These are phyloP conservation scores for Xerocomus nothofagi DNA, from an alignment of 1,284 basidiomycete species.

Conservation along the genomic window DNA sequence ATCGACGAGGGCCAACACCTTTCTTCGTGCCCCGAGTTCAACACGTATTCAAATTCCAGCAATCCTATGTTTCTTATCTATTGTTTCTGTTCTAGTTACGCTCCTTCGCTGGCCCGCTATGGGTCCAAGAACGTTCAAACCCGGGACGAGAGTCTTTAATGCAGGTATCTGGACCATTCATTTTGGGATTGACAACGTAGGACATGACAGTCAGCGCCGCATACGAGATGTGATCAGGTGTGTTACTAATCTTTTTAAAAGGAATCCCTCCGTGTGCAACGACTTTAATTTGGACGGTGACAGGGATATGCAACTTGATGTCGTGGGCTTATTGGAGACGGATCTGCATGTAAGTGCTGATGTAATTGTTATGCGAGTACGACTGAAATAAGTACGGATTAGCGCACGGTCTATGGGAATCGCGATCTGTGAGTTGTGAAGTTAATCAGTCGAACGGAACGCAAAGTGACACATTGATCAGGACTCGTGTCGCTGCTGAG, in stretches of 20 bases:
- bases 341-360: slow-evolving; percentile 71
- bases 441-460: neutral
- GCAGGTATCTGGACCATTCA: slow-evolving; percentile 94
- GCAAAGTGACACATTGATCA: slow-evolving; percentile 29
- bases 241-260: slow-evolving; percentile 19
- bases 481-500: slow-evolving; percentile 74
- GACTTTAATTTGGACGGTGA: slow-evolving; percentile 5
- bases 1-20: slow-evolving; percentile 1
- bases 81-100: slow-evolving; percentile 53
- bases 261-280: neutral
- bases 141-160: slow-evolving; percentile 71
- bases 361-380: neutral
- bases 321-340: slow-evolving; percentile 84
- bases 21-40: slow-evolving; percentile 11
- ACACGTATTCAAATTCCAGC: slow-evolving; percentile 28
- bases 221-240: slow-evolving; percentile 73
- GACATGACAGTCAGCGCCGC: slow-evolving; percentile 79
- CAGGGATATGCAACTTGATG: slow-evolving; percentile 80
- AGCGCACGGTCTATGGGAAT: slow-evolving; percentile 88
- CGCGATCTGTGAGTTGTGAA: slow-evolving; percentile 69
- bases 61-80: slow-evolving; percentile 45
- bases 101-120: slow-evolving; percentile 52
- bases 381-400: slow-evolving; percentile 4
- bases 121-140: slow-evolving; percentile 59
- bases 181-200: slow-evolving; percentile 83